phyloP scores from a whole-genome alignment of 805 yeast species.

The Danielia reshetovae region DNA sequence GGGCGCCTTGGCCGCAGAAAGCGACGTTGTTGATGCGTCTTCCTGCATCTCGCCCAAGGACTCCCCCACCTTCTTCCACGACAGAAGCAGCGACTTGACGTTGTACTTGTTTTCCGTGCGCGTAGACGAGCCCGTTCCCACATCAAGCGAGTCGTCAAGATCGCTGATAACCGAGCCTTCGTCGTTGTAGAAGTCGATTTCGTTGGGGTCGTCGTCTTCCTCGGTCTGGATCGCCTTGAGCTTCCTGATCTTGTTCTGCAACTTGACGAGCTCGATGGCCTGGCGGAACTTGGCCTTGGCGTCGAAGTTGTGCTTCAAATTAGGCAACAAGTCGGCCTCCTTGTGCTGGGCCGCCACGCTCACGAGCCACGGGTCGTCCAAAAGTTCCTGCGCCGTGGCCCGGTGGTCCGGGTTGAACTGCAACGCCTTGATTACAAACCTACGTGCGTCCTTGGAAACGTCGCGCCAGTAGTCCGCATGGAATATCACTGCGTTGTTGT shows the following conservation, averaged over 20 bases:
- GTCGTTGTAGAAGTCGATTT: constrained; percentile 41
- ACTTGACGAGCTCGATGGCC: constrained; percentile 79
- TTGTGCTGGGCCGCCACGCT: constrained; percentile 45
- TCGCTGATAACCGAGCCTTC: constrained; percentile 15
- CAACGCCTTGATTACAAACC: constrained; percentile 68
- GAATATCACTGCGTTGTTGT: constrained; percentile 75
- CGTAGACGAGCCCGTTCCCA: constrained; percentile 2
- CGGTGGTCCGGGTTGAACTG: constrained; percentile 64
- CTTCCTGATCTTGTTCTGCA: constrained; percentile 73
- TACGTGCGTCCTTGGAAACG: constrained; percentile 75
- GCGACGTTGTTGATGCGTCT: constrained; percentile 22
- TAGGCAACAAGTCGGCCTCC: constrained; percentile 71
- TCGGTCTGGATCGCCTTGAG: constrained; percentile 59
- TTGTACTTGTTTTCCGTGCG: constrained; percentile 8
- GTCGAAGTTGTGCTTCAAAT: constrained; percentile 73
- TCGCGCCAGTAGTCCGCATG: constrained; percentile 84
- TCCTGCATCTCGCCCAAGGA: constrained; percentile 18
- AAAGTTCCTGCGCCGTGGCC: constrained; percentile 62
- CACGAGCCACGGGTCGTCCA: constrained; percentile 69
- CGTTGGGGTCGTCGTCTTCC: constrained; percentile 51
- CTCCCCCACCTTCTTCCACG: constrained; percentile 28
- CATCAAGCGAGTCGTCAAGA: constrained; percentile 3
- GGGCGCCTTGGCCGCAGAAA: constrained; percentile 10
- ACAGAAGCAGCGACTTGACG: constrained; percentile 15
- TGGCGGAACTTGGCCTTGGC: constrained; percentile 81